phyloP scores from a whole-genome alignment of 305 asterid genomes.

The Solanum hybrid region DNA sequence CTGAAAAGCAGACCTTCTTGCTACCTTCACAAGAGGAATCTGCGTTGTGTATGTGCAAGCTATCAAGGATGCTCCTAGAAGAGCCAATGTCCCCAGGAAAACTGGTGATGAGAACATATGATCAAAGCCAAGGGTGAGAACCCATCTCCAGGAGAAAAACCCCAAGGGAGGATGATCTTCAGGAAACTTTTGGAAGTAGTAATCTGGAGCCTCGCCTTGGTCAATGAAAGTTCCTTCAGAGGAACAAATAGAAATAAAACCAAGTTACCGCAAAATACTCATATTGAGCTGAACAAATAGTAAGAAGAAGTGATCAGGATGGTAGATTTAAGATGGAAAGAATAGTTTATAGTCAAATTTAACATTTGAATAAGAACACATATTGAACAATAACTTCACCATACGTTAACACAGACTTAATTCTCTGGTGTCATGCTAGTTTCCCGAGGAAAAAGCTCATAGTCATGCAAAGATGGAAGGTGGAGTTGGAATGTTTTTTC shows the following conservation, averaged over 20 bases:
- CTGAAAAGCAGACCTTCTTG: conserved; percentile 57
- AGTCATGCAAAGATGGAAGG: background rate
- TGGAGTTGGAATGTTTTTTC: background rate
- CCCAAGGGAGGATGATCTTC: conserved; percentile 71
- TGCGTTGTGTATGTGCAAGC: conserved; percentile 89
- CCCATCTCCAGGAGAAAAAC: conserved; percentile 85
- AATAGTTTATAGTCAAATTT: background rate
- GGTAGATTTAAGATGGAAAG: background rate
- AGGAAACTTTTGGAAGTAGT: conserved; percentile 54
- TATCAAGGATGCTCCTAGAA: conserved; percentile 76
- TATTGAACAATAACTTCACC: background rate
- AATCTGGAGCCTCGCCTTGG: conserved; percentile 77
- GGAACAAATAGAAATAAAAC: background rate
- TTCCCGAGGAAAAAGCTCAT: background rate
- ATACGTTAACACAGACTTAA: background rate
- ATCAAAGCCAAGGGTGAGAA: conserved; percentile 73
- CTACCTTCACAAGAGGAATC: conserved; percentile 75
- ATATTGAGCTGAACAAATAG: background rate
- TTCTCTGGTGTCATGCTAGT: background rate
- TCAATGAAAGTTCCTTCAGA: conserved; percentile 57
- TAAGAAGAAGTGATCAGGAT: background rate
- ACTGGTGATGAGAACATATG: conserved; percentile 81
- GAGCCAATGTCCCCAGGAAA: conserved; percentile 56
- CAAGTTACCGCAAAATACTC: background rate
- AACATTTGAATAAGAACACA: background rate